Conservation (phyloP, 2,329 filamentous ascomycete genomes). For the Nothopassalora personata region DNA sequence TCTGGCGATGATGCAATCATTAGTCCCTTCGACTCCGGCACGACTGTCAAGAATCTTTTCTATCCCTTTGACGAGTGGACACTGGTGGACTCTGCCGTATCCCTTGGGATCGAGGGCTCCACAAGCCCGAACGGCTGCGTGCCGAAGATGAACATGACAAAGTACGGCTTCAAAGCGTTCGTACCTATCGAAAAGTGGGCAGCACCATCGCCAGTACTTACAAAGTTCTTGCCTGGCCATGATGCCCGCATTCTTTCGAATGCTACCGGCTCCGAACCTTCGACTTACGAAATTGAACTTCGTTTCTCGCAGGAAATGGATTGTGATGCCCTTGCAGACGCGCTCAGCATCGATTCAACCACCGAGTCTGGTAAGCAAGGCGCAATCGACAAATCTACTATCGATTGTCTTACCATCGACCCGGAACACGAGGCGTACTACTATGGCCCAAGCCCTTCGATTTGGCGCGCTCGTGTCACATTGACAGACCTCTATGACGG, state of each 20-base stretch:
- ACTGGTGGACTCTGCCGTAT: slow-evolving; percentile 43
- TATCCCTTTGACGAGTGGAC: slow-evolving; percentile 55
- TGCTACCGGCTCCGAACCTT: slow-evolving; percentile 31
- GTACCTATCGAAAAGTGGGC: slow-evolving; percentile 50
- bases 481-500: slow-evolving; percentile 56
- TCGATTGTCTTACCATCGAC: slow-evolving; percentile 43
- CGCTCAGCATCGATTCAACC: slow-evolving; percentile 50
- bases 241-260: slow-evolving; percentile 52
- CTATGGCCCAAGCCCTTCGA: slow-evolving; percentile 48
- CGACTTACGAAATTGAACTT: slow-evolving; percentile 46
- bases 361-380: slow-evolving; percentile 45
- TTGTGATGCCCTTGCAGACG: slow-evolving; percentile 50
- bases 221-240: slow-evolving; percentile 56
- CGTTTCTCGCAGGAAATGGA: slow-evolving; percentile 59
- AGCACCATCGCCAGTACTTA: slow-evolving; percentile 53
- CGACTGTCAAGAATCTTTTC: slow-evolving; percentile 58
- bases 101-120: slow-evolving; percentile 46
- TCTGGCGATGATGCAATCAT: slow-evolving; percentile 47
- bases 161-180: slow-evolving; percentile 57
- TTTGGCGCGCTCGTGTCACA: slow-evolving; percentile 50
- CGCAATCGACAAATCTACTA: slow-evolving; percentile 40
- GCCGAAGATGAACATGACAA: slow-evolving; percentile 46
- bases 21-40: slow-evolving; percentile 51
- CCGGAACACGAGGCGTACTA: slow-evolving; percentile 37
- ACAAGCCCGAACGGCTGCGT: slow-evolving; percentile 52